Evolutionary conservation across 225 moss, liverwort and hornwort genomes (phyloP).

Genomic region (Sphagnum tenellum): DNA sequence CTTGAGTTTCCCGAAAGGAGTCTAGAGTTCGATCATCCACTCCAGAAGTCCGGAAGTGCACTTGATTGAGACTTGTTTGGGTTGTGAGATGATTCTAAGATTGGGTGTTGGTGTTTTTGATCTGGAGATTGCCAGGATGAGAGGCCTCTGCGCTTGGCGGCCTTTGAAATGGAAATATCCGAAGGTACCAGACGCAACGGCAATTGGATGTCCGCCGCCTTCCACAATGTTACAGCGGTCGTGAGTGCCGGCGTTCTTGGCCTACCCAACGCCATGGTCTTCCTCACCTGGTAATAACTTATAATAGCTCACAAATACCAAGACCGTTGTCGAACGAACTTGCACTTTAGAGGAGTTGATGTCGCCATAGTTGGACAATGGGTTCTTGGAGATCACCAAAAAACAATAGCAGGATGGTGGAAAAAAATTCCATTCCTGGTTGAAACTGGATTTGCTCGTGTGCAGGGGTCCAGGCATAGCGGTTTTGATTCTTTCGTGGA

Average conservation of each 20-base stretch:
- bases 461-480: slow-evolving; percentile 69
- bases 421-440: neutral
- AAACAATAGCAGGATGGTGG: neutral
- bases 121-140: no score
- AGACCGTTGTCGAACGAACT: neutral
- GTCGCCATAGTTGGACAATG: slow-evolving; percentile 1
- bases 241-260: slow-evolving; percentile 69
- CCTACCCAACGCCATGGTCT: slow-evolving; percentile 70
- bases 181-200: slow-evolving; percentile 21
- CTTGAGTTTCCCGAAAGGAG: no score
- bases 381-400: neutral
- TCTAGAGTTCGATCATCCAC: no score
- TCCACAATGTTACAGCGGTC: slow-evolving; percentile 71
- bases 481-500: slow-evolving; percentile 44
- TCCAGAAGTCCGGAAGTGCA: no score
- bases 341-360: neutral
- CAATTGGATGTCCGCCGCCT: slow-evolving; percentile 51
- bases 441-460: neutral
- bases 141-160: no score
- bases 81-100: no score
- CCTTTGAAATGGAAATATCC: no score
- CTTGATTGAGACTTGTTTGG: no score
- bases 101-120: no score
- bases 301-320: neutral
- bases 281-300: slow-evolving; percentile 60